Conservation (phyloP, 2,329 filamentous ascomycete species). For the Penicillium sp. region DNA sequence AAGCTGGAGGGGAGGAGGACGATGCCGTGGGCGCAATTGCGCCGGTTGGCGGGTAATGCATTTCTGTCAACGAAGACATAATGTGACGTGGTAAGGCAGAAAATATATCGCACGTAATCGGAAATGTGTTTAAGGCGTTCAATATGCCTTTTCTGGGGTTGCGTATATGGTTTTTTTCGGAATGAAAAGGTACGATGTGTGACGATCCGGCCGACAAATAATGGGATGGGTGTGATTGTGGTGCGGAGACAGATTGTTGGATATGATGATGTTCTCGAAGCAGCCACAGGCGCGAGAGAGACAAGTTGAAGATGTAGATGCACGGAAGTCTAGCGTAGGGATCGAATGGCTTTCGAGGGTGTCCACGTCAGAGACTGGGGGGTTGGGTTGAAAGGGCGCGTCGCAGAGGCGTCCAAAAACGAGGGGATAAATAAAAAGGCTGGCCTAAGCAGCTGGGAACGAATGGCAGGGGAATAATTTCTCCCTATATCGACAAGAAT, state of each 20-base stretch:
- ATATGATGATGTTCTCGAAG: slow-evolving; percentile 30
- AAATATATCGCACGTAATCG: slow-evolving; percentile 7
- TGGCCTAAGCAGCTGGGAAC: slow-evolving; percentile 40
- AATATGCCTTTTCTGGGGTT: slow-evolving; percentile 5
- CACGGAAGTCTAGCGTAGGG: slow-evolving; percentile 31
- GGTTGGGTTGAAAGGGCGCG: slow-evolving; percentile 34
- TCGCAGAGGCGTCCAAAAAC: slow-evolving; percentile 37
- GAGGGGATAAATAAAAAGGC: slow-evolving; percentile 31
- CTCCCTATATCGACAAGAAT: slow-evolving; percentile 5
- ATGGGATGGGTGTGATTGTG: slow-evolving; percentile 18
- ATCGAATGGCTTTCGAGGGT: slow-evolving; percentile 19
- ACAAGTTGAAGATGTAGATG: slow-evolving; percentile 21
- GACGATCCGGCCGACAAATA: slow-evolving; percentile 39
- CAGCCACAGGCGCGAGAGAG: slow-evolving; percentile 41
- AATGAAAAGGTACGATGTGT: slow-evolving; percentile 21
- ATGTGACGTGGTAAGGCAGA: slow-evolving; percentile 13
- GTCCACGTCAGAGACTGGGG: slow-evolving; percentile 28
- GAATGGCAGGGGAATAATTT: slow-evolving; percentile 20
- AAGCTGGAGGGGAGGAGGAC: slow-evolving; percentile 37
- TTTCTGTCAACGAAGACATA: slow-evolving; percentile 42
- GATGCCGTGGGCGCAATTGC: slow-evolving; percentile 30
- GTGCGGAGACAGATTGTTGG: slow-evolving; percentile 16
- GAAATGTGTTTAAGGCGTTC: slow-evolving; percentile 5
- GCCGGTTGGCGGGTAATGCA: slow-evolving; percentile 31
- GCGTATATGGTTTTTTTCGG: slow-evolving; percentile 13